Evolutionary conservation across 2,329 filamentous ascomycete genomes (phyloP), one percentile per base, ranked within the genome.

Genomic region (Amesomyces nigricolor): DNA sequence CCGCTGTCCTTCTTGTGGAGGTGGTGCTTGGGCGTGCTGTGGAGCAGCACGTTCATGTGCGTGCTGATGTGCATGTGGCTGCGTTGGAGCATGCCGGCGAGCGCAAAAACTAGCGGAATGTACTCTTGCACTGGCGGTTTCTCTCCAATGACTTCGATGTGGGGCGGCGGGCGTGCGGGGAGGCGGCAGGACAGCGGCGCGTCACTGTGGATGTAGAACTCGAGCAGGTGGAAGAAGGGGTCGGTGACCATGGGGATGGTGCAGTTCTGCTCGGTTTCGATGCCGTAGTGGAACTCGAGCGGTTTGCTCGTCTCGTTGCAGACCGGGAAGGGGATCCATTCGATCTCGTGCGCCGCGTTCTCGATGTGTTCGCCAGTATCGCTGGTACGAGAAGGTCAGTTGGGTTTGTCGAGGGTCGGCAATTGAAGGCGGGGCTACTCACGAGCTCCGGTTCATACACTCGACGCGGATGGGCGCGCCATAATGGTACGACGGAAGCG

Each of bases 171-270:
- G 7, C 87, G 85, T 0, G 89, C 83, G 29, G 92, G 90, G 13
- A 97, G 82, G 51, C 94, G 91, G 72, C 94, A 99, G 53, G 90
- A 85, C 48, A 97, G 79, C 9, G 94, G 94, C 16, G 91, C 91
- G 73, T 99, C 94, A 75, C 88, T 91, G 78, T 97, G 94, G 70
- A 97, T 86, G 79, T 97, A 97, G 79, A 96, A 97, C 75, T 97
- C 89, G 75, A 92, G 86, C 50, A 92, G 81, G 73, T 94, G 89
- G 78, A 90, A 94, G 78, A 91, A 87, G 40, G 87, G 81, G 69
- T 92, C 89, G 65, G 81, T 79, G 65, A 92, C 78, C 72, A 88
- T 80, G 67, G 86, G 77, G 65, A 94, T 85, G 53, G 89, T 94
- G 77, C 89, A 94, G 75, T 92, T 92, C 63, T 89, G 73, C 69